phyloP scores from a whole-genome alignment of 1,284 basidiomycete species.

The Tremellales sp. region DNA sequence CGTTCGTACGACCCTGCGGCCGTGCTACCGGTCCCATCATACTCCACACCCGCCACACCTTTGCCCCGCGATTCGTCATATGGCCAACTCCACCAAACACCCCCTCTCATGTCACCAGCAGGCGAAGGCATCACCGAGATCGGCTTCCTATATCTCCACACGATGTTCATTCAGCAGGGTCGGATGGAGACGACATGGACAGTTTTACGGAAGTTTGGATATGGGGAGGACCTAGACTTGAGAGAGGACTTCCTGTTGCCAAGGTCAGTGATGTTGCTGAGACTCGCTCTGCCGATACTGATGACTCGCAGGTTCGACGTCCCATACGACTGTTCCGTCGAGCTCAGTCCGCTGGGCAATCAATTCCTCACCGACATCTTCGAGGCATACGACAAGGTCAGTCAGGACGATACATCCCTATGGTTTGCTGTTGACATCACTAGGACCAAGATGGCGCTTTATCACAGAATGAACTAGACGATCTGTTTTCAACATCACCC shows the following conservation, averaged over 20 bases:
- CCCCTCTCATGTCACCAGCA: constrained; percentile 27
- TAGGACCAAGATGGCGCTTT: constrained; percentile 94
- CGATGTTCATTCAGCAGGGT: constrained; percentile 94
- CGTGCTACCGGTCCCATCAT: constrained; percentile 38
- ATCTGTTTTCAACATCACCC: constrained; percentile 88
- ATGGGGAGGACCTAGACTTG: constrained; percentile 86
- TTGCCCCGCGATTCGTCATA: constrained; percentile 13
- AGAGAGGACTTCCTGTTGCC: constrained; percentile 83
- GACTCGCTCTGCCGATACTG: not conserved
- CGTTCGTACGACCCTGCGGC: constrained; percentile 58
- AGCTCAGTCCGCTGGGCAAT: constrained; percentile 87
- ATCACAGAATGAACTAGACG: constrained; percentile 76
- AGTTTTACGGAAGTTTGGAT: constrained; percentile 89
- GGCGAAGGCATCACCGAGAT: constrained; percentile 76
- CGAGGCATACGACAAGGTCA: constrained; percentile 88
- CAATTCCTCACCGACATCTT: constrained; percentile 98
- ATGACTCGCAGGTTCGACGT: constrained; percentile 83
- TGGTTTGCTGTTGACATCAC: not conserved
- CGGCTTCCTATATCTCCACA: constrained; percentile 92
- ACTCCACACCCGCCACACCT: constrained; percentile 29
- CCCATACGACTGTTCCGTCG: constrained; percentile 87
- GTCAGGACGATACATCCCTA: constrained; percentile 5
- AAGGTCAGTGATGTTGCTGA: constrained; percentile 55
- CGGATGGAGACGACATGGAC: constrained; percentile 98
- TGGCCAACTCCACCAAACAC: constrained; percentile 21